These are phyloP conservation scores for Tolypocladium tropicale DNA, from an alignment of 2,329 filamentous ascomycete species.

Conservation along the genomic window DNA sequence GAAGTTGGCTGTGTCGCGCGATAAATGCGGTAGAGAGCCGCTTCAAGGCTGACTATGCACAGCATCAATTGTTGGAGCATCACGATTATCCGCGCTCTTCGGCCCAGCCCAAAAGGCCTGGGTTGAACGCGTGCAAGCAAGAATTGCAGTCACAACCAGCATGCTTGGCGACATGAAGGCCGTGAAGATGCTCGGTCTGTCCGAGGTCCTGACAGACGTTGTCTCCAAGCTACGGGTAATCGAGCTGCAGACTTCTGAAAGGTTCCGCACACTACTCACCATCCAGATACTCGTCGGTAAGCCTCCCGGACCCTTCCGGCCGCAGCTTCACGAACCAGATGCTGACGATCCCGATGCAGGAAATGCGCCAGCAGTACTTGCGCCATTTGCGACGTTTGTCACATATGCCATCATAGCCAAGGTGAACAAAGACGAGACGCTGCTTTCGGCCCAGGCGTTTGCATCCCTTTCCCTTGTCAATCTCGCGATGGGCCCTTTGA, in stretches of 20 bases:
- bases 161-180: constrained; percentile 3
- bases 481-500: neutral
- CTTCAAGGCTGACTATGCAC: neutral
- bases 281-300: neutral
- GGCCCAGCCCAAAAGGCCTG: constrained; percentile 1
- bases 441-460: neutral
- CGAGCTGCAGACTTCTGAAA: neutral
- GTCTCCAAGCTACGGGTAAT: neutral
- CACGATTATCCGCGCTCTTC: neutral
- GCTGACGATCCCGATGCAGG: neutral
- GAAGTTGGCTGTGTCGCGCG: neutral
- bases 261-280: neutral
- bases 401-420: neutral
- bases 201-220: neutral
- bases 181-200: constrained; percentile 3
- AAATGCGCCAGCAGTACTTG: neutral
- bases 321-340: neutral
- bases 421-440: neutral
- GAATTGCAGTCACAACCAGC: neutral
- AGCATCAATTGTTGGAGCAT: neutral
- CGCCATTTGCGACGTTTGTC: neutral
- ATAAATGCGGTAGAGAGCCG: neutral
- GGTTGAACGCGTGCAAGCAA: neutral
- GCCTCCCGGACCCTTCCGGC: too few relatives aligned
- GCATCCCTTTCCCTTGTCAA: neutral